Evolutionary conservation across 352 stramenopile genomes (phyloP).

Genomic region (Phytopythium montanum): DNA sequence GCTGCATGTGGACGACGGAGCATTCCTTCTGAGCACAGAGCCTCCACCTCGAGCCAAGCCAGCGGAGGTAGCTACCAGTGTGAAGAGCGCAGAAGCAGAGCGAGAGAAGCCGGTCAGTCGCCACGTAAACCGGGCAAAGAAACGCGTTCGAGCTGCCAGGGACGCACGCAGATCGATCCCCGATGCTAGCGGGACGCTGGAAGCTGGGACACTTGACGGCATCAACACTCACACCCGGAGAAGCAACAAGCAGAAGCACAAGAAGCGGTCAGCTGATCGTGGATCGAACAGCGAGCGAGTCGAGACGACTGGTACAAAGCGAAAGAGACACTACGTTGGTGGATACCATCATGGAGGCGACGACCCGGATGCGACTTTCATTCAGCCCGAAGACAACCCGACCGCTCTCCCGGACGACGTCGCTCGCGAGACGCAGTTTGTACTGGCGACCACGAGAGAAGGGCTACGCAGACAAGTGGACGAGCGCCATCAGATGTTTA

Average conservation of each 20-base stretch:
- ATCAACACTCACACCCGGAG: background rate
- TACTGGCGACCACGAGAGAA: conserved; percentile 24
- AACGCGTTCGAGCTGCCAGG: background rate
- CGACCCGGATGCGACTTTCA: conserved; percentile 66
- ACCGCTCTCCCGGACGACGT: conserved; percentile 76
- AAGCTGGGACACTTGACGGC: background rate
- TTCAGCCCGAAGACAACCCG: conserved; percentile 82
- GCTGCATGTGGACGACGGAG: background rate
- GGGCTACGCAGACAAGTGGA: conserved; percentile 39
- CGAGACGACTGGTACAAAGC: background rate
- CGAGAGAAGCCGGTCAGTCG: background rate
- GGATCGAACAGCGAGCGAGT: background rate
- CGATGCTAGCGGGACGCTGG: background rate
- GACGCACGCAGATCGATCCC: background rate
- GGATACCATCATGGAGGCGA: conserved; percentile 59
- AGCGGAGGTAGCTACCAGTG: too few species aligned
- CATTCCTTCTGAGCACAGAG: background rate
- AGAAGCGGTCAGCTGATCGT: background rate
- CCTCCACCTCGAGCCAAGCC: too few species aligned
- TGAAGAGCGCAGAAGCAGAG: background rate
- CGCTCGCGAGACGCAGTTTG: conserved; percentile 47
- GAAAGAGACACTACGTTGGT: conserved; percentile 44
- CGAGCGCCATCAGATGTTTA: conserved; percentile 20
- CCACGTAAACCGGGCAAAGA: background rate
- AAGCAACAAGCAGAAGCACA: background rate